Evolutionary conservation across 2,329 filamentous ascomycete genomes (phyloP), one percentile per base, ranked within the genome.

Genomic region (Emericellopsis atlantica): DNA sequence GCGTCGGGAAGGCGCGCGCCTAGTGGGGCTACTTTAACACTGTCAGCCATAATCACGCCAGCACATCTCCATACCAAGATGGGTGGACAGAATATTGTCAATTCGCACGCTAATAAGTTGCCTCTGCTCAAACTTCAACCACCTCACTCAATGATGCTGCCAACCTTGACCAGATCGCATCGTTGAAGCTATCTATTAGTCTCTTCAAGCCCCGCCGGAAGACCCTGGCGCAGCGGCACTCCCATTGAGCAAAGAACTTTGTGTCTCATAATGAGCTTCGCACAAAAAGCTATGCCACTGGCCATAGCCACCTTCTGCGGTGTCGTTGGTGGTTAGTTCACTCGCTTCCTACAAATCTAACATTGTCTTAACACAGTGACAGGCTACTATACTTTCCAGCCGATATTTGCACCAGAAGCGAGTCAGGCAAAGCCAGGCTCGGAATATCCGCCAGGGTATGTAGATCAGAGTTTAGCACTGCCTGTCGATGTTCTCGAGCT

Each of bases 321-420:
- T 24, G 54, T 64, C 24, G 43, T 59, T 34, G 57, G 60, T 43
- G 60, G 60, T 62, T 31, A 43, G 55, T 15, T 14, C 9, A 31
- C 21, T 9, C 14, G 16, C 5, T 7, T 14, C 12, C 21, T 23
- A 37, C 16, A 4, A 4, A 14, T 3, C 21, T 8, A 32, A 26
- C 32, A 35, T 35, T 12, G 12, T 22, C 8, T 22, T 37, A n/a
- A 43, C 32, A 29, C 44, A 35, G 23, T 44, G 46, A 14, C 40
- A 63, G 60, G 60, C 33, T 53, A 54, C 23, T 63, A 63, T 44
- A 62, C 60, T 2, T 63, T 62, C 37, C 52, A 58, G 32, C 60
- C 60, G 18, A 48, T 57, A 22, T 48, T 63, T 40, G 54, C 52
- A 2, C 50, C 51, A 7, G 45, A 53, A 34, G 46, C 42, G 26